Base-by-base conservation (phyloP, 2,329 filamentous ascomycete genomes). In the Beauveria rudraprayagi region DNA sequence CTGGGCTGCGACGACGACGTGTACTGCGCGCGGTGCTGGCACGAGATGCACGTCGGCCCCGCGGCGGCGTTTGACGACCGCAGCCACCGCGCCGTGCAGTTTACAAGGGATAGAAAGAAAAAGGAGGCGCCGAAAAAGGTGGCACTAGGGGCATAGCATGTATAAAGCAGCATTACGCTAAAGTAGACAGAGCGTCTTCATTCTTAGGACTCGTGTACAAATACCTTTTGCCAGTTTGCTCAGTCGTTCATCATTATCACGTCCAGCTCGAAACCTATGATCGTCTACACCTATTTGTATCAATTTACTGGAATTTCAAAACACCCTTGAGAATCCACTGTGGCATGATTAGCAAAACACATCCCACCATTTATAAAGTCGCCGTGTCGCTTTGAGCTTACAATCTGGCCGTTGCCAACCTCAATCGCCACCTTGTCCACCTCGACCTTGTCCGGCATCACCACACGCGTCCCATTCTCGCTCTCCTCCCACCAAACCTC, bases 371-470 rank as follows among this genome's bases (percentile, higher is more conserved):
- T 10, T n/a, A 16, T 11, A 24, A 11, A 11, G n/a, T 24, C 5
- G 11, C 5, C 28, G 34, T n/a, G 40, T 24, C 7, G 24, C 17
- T 7, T 7, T 6, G 3, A 7, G 75, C 80, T 70, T 71, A 82
- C 80, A 66, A 97, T 81, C 75, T 97, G 90, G 4, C 94, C 94
- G 71, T 97, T 99, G 3, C 85, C 83, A 19, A 95, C 92, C 63
- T 85, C 83, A 66, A 87, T 88, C 2, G 87, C 88, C 56, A 96
- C 80, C 62, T 79, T 85, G 47, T 86, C 83, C 16, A 97, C 89
- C 72, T 92, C 86, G 48, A 97, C 84, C 65, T 85, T 82, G 6
- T 88, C 89, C 0, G 93, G 94, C 78, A 92, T 87, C 30, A 94
- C 73, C 71, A 92, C 85, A 71, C 85, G 77, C 70, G 83, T 88